These are phyloP conservation scores for Pythium diclinum DNA, from an alignment of 352 stramenopile species.

Conservation along the genomic window DNA sequence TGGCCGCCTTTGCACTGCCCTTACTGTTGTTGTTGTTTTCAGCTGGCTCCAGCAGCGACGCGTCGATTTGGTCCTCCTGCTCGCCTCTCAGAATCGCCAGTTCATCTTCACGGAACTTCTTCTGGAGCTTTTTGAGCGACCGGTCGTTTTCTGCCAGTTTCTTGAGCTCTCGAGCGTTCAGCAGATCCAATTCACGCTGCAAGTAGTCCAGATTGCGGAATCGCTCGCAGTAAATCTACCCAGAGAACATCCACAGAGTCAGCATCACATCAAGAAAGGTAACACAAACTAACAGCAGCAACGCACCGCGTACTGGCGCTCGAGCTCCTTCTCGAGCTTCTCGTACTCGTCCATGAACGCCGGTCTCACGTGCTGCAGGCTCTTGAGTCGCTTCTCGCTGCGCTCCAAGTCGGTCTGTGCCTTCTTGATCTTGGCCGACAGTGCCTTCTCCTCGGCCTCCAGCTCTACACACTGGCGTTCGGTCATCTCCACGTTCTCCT, in stretches of 20 bases:
- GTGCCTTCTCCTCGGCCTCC: conserved; percentile 89
- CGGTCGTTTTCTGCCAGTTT: conserved; percentile 86
- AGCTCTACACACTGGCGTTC: conserved; percentile 89
- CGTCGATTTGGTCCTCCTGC: conserved; percentile 78
- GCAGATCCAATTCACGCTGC: conserved; percentile 90
- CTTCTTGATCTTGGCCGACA: conserved; percentile 93
- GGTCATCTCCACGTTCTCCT: conserved; percentile 87
- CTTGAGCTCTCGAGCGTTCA: conserved; percentile 85
- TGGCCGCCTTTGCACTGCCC: conserved; percentile 38
- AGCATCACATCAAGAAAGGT: background rate
- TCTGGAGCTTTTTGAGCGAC: conserved; percentile 91
- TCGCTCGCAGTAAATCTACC: conserved; percentile 87
- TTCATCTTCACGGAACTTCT: conserved; percentile 92
- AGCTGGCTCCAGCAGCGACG: conserved; percentile 43
- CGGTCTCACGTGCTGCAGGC: conserved; percentile 89
- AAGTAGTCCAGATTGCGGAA: conserved; percentile 97
- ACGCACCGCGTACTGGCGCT: conserved; percentile 91
- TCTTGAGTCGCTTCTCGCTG: conserved; percentile 93
- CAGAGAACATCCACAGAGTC: background rate
- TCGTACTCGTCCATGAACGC: conserved; percentile 98
- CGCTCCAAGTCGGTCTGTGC: conserved; percentile 93
- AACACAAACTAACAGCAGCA: background rate
- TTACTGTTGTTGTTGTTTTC: conserved; percentile 38
- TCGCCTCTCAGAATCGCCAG: conserved; percentile 84
- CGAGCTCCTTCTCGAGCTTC: conserved; percentile 95